Evolutionary conservation across 1,284 basidiomycete species (phyloP).

Genomic region (Cryptococcus sp.): DNA sequence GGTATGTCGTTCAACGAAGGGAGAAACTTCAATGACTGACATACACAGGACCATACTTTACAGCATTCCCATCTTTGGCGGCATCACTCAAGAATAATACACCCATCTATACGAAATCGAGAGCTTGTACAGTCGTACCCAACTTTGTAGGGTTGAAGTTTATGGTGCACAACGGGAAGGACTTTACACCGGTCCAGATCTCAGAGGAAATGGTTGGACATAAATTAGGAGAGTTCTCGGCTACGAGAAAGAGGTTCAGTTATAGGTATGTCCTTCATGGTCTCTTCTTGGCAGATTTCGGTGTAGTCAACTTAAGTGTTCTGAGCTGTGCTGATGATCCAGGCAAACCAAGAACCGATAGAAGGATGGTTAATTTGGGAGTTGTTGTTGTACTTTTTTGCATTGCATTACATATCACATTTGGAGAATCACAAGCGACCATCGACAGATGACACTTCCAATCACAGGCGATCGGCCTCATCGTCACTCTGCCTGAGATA

Average conservation of each 20-base stretch:
- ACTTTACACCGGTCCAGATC: slow-evolving; percentile 77
- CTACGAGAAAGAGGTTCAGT: slow-evolving; percentile 64
- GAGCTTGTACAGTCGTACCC: slow-evolving; percentile 88
- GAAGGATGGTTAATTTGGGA: too few species aligned
- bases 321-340: not conserved
- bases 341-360: not conserved
- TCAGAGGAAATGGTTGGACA: slow-evolving; percentile 99
- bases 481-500: too few species aligned
- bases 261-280: slow-evolving; percentile 38
- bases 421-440: too few species aligned
- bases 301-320: too few species aligned
- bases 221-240: slow-evolving; percentile 91
- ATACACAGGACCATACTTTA: slow-evolving; percentile 86
- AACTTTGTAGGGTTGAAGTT: slow-evolving; percentile 90
- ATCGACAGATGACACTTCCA: too few species aligned
- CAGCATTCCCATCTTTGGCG: slow-evolving; percentile 84
- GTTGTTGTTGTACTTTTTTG: too few species aligned
- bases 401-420: too few species aligned
- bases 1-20: slow-evolving; percentile 37
- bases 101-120: slow-evolving; percentile 82
- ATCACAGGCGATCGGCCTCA: too few species aligned
- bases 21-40: too few species aligned
- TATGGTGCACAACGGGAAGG: slow-evolving; percentile 90
- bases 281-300: too few species aligned
- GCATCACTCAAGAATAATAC: slow-evolving; percentile 77